Base-by-base conservation (phyloP, 768 basidiomycete genomes). In the Leccinum olivaceopallidum region DNA sequence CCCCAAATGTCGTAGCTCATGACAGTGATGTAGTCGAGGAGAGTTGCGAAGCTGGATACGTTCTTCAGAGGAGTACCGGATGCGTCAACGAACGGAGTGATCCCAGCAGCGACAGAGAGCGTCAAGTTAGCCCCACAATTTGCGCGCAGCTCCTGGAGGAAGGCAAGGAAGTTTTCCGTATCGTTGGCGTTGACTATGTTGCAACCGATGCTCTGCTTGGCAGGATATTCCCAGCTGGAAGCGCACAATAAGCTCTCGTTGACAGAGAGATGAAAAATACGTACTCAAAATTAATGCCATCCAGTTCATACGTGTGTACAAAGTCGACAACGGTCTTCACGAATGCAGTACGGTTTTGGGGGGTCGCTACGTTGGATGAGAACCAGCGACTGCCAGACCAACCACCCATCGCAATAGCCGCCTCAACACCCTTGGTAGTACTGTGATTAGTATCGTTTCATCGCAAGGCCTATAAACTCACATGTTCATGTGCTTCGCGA, bases 221-320 rank as follows among this genome's bases (percentile, higher is more conserved):
- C 83, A 2, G 94, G 94, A 69, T 89, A 94, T 74, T 96, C 94
- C 93, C 94, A 95, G 67, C 92, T 94, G 56, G 44, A 14, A 57
- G 78, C 22, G 18, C n/a, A 14, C 1, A 16, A 3, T 72, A 6
- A 69, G 20, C 26, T 1, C 1, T 49, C n/a, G 20, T 20, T 36
- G 7, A 50, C 18, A 4, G 12, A 37, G 4, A 32, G 2, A 53
- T 53, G 22, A 13, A 8, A 7, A 24, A 10, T 4, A 56, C 70
- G 2, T 57, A 75, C 73, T 71, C 69, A 37, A 75, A 72, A 22
- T 65, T 82, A 53, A 90, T 72, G 14, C 87, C 86, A 60, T 86
- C 85, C 1, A 89, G 71, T 0, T 73, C 48, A 68, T 87, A 87
- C 55, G 82, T 57, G 2, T 70, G 62, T 2, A 79, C 83, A 10